Evolutionary conservation across 2,329 filamentous ascomycete genomes (phyloP), one percentile per base, ranked within the genome.

Genomic region (Claviceps maximensis): DNA sequence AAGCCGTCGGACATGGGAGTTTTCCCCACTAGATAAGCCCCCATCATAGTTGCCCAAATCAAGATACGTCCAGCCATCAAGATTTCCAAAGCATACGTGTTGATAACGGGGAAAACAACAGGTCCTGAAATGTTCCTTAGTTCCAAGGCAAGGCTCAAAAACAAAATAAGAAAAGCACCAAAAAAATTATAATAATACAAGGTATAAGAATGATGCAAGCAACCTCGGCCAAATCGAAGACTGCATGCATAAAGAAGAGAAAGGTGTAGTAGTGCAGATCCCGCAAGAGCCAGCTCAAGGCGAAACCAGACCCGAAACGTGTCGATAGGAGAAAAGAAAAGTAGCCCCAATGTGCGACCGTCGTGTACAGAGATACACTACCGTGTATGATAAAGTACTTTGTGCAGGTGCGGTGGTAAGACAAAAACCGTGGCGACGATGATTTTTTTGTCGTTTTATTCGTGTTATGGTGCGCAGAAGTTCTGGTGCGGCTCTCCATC

Each of bases 311-410:
- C n/a, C n/a, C 2, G 19, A 25, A 23, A 17, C 27, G 25, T 17
- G 15, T 10, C 15, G n/a, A 36, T 8, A 17, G 1, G 17, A 21
- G 29, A 10, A 8, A n/a, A 17, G 23, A 27, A n/a, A 19, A 49
- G 47, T 51, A 54, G 53, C 50, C 55, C 58, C 45, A 31, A 54
- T 53, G 53, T 59, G 57, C 54, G 55, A 54, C 54, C 55, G 48
- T 46, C 40, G 19, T 21, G 25, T 8, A 29, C 27, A 29, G 27
- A 29, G 8, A 8, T 21, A 13, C 33, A 36, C 12, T 36, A 15
- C 12, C 2, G 47, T 38, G 31, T 13, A 40, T 12, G 15, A 27
- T 12, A 23, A 19, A n/a, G n/a, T 21, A 2, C 36, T 4, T 19
- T 47, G 9, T 3, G 46, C 21, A 48, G 27, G 23, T 36, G 31